Base-by-base conservation (phyloP, 192 early-diverging fungal genomes). In the Backusella westeae region DNA sequence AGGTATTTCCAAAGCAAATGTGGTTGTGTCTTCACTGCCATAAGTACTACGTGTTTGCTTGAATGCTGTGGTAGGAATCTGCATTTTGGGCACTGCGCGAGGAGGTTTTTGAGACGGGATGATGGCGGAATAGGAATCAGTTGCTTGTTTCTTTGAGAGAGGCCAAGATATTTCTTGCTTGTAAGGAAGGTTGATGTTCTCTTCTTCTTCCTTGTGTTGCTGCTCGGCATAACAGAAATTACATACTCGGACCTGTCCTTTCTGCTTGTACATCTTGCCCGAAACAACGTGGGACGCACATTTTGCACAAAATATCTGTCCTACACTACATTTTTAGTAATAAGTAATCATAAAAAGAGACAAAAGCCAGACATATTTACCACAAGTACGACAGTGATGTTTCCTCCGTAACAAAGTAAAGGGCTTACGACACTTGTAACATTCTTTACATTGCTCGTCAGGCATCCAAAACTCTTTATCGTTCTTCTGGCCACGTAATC, bases 351-450 rank as follows among this genome's bases (percentile, higher is more conserved):
- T 19, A 49, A n/a, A 49, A 49, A 49, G 46, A 49, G 46, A 49
- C 46, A 49, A 49, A 49, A 49, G 17, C 1, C n/a, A n/a, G 46
- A 19, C 19, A n/a, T 49, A 78, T 82, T 76, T 81, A 89, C 93
- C 94, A 85, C 94, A 95, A 41, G 92, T 91, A 34, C 94, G 85
- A 77, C 94, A 95, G 72, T 95, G 94, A 75, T 95, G 94, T 53
- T 86, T 90, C 38, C 94, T 82, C 35, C 93, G 83, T 46, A 92
- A 89, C 0, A 91, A 82, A 21, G 87, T 90, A 75, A 95, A 95
- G 3, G 86, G 85, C 17, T 82, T 82, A 72, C 91, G 89, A 82
- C 94, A 95, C n/a, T 93, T 91, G 83, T 90, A 94, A 78, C 94
- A 95, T 78, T 93, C 91, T 76, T 92, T 92, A 67, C 88, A 91